These are phyloP conservation scores for Coemansia sp. DNA, from an alignment of 192 early-diverging fungal genomes.

Conservation along the genomic window DNA sequence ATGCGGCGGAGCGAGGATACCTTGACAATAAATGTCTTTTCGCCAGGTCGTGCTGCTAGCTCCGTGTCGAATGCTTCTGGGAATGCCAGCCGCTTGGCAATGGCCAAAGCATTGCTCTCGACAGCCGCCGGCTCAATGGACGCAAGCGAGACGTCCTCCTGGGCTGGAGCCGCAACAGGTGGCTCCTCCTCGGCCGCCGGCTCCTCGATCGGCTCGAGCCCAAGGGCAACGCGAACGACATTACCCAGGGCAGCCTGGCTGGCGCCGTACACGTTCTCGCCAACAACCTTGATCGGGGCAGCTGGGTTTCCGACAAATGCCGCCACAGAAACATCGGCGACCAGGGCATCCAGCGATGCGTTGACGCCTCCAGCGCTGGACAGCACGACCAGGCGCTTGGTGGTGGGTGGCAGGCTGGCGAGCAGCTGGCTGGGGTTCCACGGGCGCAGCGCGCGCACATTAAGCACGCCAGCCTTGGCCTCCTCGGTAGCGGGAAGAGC, in stretches of 20 bases:
- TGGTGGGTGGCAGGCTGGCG: constrained; percentile 57
- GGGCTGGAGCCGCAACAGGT: neutral
- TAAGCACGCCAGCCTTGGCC: constrained; percentile 62
- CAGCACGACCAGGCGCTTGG: constrained; percentile 68
- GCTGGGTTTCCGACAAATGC: constrained; percentile 52
- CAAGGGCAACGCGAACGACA: constrained; percentile 10
- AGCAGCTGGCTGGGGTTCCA: constrained; percentile 75
- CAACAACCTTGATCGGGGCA: constrained; percentile 8
- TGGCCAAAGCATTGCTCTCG: neutral
- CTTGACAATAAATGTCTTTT: constrained; percentile 26
- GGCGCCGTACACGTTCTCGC: constrained; percentile 11
- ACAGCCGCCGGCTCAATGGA: neutral
- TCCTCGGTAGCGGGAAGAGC: constrained; percentile 47
- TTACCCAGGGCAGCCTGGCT: neutral
- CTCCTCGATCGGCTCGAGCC: constrained; percentile 2
- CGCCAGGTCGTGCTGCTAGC: constrained; percentile 14
- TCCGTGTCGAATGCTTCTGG: constrained; percentile 30
- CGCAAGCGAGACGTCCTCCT: neutral
- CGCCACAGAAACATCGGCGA: constrained; percentile 67
- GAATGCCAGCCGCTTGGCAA: constrained; percentile 36
- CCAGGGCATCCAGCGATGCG: constrained; percentile 56
- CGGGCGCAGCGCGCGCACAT: constrained; percentile 74
- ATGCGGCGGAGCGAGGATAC: constrained; percentile 54
- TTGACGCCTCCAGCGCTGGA: constrained; percentile 51
- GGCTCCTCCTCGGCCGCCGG: neutral